Conservation (phyloP, 2,329 filamentous ascomycete species). For the Zymoseptoria ardabiliae region DNA sequence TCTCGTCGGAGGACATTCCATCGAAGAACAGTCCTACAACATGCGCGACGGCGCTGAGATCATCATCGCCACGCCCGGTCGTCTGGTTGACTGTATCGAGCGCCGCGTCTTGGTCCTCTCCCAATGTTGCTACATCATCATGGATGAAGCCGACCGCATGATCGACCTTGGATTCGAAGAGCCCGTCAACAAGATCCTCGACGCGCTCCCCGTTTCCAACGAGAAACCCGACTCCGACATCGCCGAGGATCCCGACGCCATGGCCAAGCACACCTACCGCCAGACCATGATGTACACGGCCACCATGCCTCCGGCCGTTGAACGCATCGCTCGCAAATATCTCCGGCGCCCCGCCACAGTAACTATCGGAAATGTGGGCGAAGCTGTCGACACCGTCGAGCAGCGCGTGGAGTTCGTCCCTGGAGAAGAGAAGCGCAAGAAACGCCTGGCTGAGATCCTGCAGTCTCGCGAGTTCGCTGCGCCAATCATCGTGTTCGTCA, state of each 20-base stretch:
- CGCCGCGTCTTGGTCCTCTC: constrained; percentile 80
- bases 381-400: constrained; percentile 96
- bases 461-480: constrained; percentile 69
- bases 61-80: constrained; percentile 95
- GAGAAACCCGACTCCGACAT: constrained; percentile 92
- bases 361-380: constrained; percentile 87
- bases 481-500: constrained; percentile 98
- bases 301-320: constrained; percentile 88
- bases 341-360: constrained; percentile 87
- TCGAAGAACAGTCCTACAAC: constrained; percentile 88
- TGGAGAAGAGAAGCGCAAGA: constrained; percentile 94
- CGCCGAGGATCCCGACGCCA: constrained; percentile 77
- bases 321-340: constrained; percentile 96
- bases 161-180: constrained; percentile 98
- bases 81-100: constrained; percentile 95
- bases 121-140: constrained; percentile 98
- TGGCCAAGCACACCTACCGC: constrained; percentile 78
- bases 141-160: constrained; percentile 99
- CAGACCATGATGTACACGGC: constrained; percentile 99
- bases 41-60: constrained; percentile 92
- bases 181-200: constrained; percentile 92
- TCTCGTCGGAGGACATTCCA: constrained; percentile 92
- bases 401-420: constrained; percentile 88
- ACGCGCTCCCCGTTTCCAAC: constrained; percentile 84
- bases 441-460: constrained; percentile 86